phyloP scores from a whole-genome alignment of 2,329 filamentous ascomycete species.

The Botrytis cinerea region DNA sequence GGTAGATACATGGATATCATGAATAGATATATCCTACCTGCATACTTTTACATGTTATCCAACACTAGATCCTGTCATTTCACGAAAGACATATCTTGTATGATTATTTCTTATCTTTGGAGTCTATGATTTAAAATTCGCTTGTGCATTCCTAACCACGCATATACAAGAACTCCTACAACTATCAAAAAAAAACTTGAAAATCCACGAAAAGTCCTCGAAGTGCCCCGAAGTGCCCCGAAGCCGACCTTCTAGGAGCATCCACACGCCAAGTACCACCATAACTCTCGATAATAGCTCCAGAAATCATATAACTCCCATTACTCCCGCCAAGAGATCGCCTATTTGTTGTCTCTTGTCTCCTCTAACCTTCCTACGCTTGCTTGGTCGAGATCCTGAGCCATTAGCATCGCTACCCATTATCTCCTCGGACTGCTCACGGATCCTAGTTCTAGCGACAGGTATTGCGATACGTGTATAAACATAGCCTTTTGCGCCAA shows the following conservation, averaged over 20 bases:
- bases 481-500: neutral
- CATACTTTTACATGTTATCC: neutral
- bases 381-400: neutral
- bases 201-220: neutral
- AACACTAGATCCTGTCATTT: neutral
- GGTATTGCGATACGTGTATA: neutral
- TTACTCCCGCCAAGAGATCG: neutral
- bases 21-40: no score
- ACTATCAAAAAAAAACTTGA: neutral
- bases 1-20: neutral
- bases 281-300: accelerated
- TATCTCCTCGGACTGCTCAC: neutral
- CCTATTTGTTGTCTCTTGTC: conserved; percentile 6
- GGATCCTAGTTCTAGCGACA: neutral
- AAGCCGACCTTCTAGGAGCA: no score
- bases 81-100: neutral
- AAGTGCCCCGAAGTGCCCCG: neutral
- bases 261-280: no score
- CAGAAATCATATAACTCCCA: neutral
- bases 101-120: neutral
- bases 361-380: conserved; percentile 8
- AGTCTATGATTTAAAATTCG: neutral
- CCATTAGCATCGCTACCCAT: neutral
- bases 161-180: neutral
- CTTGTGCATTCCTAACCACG: neutral